Conservation (phyloP, 225 moss, liverwort and hornwort genomes). For the Ulota crispa region DNA sequence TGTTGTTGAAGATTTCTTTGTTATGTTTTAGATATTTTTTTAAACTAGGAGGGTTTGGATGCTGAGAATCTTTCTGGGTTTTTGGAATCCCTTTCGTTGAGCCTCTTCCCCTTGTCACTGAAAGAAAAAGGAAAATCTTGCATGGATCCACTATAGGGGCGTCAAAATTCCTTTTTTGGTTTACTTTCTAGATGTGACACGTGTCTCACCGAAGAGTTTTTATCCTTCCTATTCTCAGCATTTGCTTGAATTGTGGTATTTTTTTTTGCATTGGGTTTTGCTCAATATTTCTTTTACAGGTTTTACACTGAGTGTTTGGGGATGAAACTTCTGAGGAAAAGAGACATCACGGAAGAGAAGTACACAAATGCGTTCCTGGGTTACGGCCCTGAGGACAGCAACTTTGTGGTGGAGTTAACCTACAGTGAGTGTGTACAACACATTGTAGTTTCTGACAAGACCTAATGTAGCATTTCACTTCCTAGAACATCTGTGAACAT, state of each 20-base stretch:
- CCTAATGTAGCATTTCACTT: neutral
- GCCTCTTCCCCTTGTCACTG: no score
- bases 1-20: no score
- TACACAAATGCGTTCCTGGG: constrained; percentile 96
- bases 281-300: constrained; percentile 34
- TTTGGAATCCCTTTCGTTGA: no score
- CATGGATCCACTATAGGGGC: no score
- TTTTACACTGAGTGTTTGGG: constrained; percentile 96
- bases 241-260: neutral
- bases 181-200: no score
- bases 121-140: no score
- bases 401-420: constrained; percentile 96
- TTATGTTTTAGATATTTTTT: no score
- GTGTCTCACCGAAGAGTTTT: no score
- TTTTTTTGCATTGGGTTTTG: neutral
- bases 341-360: constrained; percentile 92
- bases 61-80: no score
- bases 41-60: no score
- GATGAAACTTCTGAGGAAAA: constrained; percentile 91
- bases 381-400: constrained; percentile 90
- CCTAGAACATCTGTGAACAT: neutral
- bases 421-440: constrained; percentile 62
- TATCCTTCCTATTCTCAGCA: neutral
- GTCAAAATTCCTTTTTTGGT: no score
- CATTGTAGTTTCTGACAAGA: neutral